Evolutionary conservation across 2,329 filamentous ascomycete genomes (phyloP).

Genomic region (Aureobasidium subglaciale): DNA sequence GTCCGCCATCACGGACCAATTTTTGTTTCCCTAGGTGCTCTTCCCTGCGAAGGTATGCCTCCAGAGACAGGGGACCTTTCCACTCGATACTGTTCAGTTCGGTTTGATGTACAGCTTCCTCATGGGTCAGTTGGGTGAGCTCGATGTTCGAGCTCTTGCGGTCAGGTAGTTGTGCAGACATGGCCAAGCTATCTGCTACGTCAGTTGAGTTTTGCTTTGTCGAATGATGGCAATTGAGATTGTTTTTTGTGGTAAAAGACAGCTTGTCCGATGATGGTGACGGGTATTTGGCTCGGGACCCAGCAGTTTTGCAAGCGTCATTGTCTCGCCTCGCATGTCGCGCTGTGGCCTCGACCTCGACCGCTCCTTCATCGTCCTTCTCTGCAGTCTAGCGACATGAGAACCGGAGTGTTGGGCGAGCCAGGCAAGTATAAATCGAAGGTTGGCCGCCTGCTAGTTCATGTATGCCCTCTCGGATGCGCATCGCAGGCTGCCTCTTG

Average conservation of each 20-base stretch:
- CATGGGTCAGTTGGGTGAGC: conserved; percentile 48
- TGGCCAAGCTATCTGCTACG: background rate
- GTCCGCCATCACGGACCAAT: conserved; percentile 47
- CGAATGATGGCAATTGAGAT: background rate
- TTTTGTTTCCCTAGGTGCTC: conserved; percentile 43
- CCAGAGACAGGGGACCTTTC: conserved; percentile 48
- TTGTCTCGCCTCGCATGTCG: background rate
- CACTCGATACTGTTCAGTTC: conserved; percentile 50
- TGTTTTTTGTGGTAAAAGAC: background rate
- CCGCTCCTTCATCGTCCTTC: background rate
- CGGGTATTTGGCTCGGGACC: background rate
- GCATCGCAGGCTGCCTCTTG: conserved; percentile 4
- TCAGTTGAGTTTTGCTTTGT: background rate
- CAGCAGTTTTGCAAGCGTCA: conserved; percentile 6
- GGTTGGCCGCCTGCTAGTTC: background rate
- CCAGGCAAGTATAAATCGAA: background rate
- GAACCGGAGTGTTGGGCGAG: background rate
- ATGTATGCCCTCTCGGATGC: background rate
- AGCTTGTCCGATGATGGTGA: background rate
- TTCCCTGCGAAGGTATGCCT: conserved; percentile 54
- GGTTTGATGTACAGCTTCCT: conserved; percentile 47
- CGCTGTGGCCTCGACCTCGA: conserved; percentile 1
- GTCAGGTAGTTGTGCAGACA: conserved; percentile 3
- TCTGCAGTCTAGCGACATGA: background rate
- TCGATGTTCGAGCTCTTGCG: conserved; percentile 35